Evolutionary conservation across 768 basidiomycete species (phyloP).

Genomic region (Mycena amicta): DNA sequence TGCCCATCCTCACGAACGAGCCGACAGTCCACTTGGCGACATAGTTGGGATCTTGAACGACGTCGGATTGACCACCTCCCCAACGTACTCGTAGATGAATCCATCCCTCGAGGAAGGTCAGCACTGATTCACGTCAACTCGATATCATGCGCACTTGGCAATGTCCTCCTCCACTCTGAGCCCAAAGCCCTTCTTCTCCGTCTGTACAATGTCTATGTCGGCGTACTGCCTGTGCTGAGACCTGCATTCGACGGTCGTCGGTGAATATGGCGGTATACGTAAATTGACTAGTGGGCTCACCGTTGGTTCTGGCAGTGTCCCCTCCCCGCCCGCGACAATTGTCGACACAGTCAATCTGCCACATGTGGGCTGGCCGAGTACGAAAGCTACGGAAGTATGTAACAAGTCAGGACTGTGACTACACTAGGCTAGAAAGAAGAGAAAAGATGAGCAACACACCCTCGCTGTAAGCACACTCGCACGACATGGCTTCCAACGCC

Average conservation of each 20-base stretch:
- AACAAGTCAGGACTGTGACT: neutral
- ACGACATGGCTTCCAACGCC: conserved; percentile 89
- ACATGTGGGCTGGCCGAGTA: conserved; percentile 57
- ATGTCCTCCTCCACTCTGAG: conserved; percentile 75
- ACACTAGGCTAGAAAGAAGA: neutral
- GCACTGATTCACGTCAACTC: conserved; percentile 7
- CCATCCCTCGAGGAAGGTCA: conserved; percentile 60
- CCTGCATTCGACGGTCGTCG: too few relatives aligned
- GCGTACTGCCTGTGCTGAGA: conserved; percentile 89
- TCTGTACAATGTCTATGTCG: conserved; percentile 85
- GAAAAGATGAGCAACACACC: conserved; percentile 58
- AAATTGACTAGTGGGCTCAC: conserved; percentile 45
- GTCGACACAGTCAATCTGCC: conserved; percentile 95
- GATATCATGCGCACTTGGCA: conserved; percentile 51
- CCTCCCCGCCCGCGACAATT: conserved; percentile 89
- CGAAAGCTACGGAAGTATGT: neutral
- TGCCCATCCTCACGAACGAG: conserved; percentile 90
- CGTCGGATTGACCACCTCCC: conserved; percentile 87
- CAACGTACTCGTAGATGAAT: conserved; percentile 97
- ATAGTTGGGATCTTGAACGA: conserved; percentile 92
- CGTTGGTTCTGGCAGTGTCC: conserved; percentile 89
- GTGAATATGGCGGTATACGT: conserved; percentile 14
- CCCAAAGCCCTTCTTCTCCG: conserved; percentile 95
- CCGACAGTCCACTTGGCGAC: conserved; percentile 98
- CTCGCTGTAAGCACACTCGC: conserved; percentile 86